Percentiles rank a stretch among this genome's conserved stretches.
phyloP scores from a whole-genome alignment of 441 rosid genomes.

The Pelargonium citronellum region DNA sequence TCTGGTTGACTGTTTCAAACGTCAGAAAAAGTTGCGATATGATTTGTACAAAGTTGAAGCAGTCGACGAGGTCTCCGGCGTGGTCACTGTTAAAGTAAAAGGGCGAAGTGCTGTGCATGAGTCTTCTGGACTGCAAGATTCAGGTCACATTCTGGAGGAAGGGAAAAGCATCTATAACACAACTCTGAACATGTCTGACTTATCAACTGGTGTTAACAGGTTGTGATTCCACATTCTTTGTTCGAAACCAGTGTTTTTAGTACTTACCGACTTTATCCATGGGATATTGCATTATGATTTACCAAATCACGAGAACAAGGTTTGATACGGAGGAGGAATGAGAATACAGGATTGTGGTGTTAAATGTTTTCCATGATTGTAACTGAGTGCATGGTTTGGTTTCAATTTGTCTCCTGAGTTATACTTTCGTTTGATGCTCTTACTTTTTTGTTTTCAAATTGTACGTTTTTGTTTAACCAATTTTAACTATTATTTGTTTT shows the following conservation, averaged over 20 bases:
- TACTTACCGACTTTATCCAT: neutral
- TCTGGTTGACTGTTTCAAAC: slow-evolving; percentile 70
- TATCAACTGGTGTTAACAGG: slow-evolving; percentile 91
- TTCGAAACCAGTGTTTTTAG: too few relatives aligned
- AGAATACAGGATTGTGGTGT: too few relatives aligned
- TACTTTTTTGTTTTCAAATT: slow-evolving; percentile 7
- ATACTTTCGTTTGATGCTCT: slow-evolving; percentile 11
- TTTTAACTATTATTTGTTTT: slow-evolving; percentile 21
- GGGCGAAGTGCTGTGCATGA: slow-evolving; percentile 95
- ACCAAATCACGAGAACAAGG: too few relatives aligned
- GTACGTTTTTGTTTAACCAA: neutral
- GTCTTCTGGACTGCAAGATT: slow-evolving; percentile 83
- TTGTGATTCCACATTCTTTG: slow-evolving; percentile 19
- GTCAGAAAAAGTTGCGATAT: slow-evolving; percentile 71
- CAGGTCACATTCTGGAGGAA: slow-evolving; percentile 91
- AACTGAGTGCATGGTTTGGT: too few relatives aligned
- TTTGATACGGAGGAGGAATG: too few relatives aligned
- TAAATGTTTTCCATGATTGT: too few relatives aligned
- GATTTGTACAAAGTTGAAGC: slow-evolving; percentile 70
- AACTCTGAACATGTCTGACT: slow-evolving; percentile 88
- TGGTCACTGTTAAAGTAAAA: slow-evolving; percentile 88
- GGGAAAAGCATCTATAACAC: slow-evolving; percentile 83
- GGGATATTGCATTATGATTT: too few relatives aligned
- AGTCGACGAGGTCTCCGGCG: slow-evolving; percentile 45
- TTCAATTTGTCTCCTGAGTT: too few relatives aligned